phyloP scores from a whole-genome alignment of 257 asterid species.

The Capsicum baccatum region DNA sequence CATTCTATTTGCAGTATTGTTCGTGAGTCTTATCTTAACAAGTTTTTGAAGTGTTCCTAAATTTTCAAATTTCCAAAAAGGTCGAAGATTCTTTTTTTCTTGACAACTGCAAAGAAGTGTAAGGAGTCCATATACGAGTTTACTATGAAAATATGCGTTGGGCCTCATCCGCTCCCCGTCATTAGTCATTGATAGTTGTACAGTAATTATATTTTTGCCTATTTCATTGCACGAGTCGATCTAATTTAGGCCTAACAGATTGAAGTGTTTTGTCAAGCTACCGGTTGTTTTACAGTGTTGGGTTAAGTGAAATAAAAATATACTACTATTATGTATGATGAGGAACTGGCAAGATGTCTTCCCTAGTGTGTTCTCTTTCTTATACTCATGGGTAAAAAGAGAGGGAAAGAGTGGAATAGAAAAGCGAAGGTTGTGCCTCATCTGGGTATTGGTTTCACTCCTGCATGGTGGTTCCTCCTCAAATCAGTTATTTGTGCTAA shows the following conservation, averaged over 20 bases:
- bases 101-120: neutral
- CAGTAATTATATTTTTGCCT: neutral
- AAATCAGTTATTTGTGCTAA: neutral
- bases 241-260: neutral
- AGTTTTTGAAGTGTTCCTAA: neutral
- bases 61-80: neutral
- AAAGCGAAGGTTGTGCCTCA: neutral
- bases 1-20: neutral
- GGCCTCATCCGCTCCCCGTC: neutral
- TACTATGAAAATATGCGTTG: neutral
- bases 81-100: neutral
- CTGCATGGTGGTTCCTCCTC: neutral
- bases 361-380: neutral
- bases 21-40: neutral
- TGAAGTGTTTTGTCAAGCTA: constrained; percentile 19
- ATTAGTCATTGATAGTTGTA: neutral
- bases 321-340: neutral
- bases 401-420: constrained; percentile 2
- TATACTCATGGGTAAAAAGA: neutral
- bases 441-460: neutral
- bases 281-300: neutral
- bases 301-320: neutral
- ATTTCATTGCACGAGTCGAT: neutral
- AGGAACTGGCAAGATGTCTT: constrained; percentile 1
- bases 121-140: neutral